Evolutionary conservation across 2,329 filamentous ascomycete genomes (phyloP).

Genomic region (Aspergillus transmontanensis): DNA sequence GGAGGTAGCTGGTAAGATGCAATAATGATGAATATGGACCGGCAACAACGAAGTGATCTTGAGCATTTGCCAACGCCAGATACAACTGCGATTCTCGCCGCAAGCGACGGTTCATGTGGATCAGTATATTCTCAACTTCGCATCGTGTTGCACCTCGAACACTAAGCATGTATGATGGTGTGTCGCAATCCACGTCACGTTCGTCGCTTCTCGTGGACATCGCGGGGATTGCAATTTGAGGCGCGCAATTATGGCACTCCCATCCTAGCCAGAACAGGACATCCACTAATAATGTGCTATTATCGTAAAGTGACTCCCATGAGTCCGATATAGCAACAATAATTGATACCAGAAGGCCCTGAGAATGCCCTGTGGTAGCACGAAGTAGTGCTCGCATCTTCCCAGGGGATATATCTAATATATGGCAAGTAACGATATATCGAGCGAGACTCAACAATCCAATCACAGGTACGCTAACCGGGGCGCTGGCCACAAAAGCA

Average conservation of each 20-base stretch:
- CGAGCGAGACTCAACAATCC: conserved; percentile 37
- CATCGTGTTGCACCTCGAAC: conserved; percentile 13
- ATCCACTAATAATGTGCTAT: conserved; percentile 29
- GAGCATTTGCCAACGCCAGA: conserved; percentile 17
- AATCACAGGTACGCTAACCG: conserved; percentile 45
- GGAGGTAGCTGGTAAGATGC: conserved; percentile 13
- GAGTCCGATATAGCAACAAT: conserved; percentile 34
- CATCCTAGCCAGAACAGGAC: conserved; percentile 27
- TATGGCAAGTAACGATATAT: conserved; percentile 33
- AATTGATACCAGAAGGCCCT: conserved; percentile 42
- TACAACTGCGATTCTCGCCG: not conserved
- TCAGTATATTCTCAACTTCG: conserved; percentile 4
- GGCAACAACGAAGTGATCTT: conserved; percentile 21
- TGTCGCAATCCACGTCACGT: not conserved
- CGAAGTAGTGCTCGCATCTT: conserved; percentile 27
- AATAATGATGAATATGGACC: conserved; percentile 19
- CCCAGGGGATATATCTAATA: conserved; percentile 32
- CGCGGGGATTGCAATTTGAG: conserved; percentile 3
- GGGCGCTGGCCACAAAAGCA: conserved; percentile 38
- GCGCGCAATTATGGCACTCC: conserved; percentile 20
- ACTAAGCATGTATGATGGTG: conserved; percentile 20
- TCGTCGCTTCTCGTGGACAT: not conserved
- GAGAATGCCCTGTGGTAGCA: conserved; percentile 41
- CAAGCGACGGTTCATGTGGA: conserved; percentile 10
- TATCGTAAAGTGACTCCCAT: conserved; percentile 38